Evolutionary conservation across 2,329 filamentous ascomycete species (phyloP), one percentile per base, ranked within the genome.

Genomic region (Ceratocystis albifundus): DNA sequence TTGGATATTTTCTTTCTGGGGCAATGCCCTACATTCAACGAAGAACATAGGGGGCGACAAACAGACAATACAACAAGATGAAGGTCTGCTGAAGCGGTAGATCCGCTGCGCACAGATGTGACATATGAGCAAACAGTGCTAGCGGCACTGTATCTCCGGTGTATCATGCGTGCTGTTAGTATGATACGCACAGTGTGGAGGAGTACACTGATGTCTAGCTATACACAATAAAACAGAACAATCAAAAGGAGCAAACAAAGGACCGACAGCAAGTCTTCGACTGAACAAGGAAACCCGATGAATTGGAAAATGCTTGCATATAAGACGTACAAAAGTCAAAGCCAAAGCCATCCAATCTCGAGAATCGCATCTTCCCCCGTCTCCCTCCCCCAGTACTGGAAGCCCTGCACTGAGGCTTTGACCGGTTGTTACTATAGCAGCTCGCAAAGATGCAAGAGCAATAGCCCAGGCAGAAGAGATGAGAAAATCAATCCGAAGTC

Each of bases 261-360:
- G 5, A 2, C 53, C 28, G 22, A 32, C 22, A 57, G 17, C 28
- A 30, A 57, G 53, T 57, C 7, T 30, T 7, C 22, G 22, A n/a
- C 15, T n/a, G 5, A 41, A 41, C 36, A 41, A 41, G 6, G 53
- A 57, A 30, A 57, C 22, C 53, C 10, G 22, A 30, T 12, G 32
- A 57, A 25, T 57, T 57, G 53, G 22, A 30, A 57, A 57, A 57
- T 57, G 53, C 53, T 28, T 57, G 53, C 53, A 30, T 32, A 57
- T n/a, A 57, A 57, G 22, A 57, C 20, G 22, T 4, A 12, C 5
- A 30, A 10, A 57, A 57, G 15, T 25, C 30, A 25, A 57, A 32
- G 28, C 22, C 50, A 57, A 57, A 28, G 53, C 53, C 53, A 30
- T 57, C 25, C 17, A 57, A 57, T 57, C 53, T 57, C 4, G 53